Percentiles rank a stretch among this genome's conserved stretches.
Evolutionary conservation across 192 early-diverging fungal genomes (phyloP).

Genomic region (Mortierella antarctica): DNA sequence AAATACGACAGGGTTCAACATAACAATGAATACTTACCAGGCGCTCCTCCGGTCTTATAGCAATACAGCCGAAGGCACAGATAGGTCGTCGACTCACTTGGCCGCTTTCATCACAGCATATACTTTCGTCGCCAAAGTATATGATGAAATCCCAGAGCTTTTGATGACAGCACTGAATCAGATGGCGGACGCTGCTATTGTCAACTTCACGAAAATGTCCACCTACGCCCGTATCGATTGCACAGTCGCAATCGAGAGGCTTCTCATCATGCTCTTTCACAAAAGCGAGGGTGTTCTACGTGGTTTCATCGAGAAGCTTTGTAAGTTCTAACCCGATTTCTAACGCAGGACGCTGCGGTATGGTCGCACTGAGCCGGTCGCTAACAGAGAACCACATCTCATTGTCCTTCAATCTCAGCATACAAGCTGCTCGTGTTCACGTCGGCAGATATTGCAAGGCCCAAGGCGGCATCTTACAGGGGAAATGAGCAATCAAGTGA

Average conservation of each 20-base stretch:
- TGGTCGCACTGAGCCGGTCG: too few relatives aligned
- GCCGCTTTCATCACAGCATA: constrained; percentile 75
- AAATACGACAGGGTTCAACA: background rate
- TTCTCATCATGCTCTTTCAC: constrained; percentile 63
- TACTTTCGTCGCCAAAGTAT: constrained; percentile 60
- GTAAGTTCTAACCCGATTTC: constrained; percentile 35
- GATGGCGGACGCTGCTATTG: constrained; percentile 54
- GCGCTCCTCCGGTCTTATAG: constrained; percentile 6
- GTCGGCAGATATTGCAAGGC: constrained; percentile 52
- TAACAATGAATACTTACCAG: background rate
- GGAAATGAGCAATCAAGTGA: background rate
- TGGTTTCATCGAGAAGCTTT: constrained; percentile 56
- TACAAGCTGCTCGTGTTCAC: constrained; percentile 66
- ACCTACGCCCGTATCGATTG: constrained; percentile 56
- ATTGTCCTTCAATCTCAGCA: constrained; percentile 33
- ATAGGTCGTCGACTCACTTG: constrained; percentile 51
- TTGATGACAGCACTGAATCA: constrained; percentile 60
- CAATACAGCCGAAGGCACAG: constrained; percentile 60
- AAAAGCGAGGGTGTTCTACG: constrained; percentile 59
- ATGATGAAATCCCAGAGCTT: constrained; percentile 57
- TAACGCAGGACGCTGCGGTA: too few relatives aligned
- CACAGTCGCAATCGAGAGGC: constrained; percentile 59
- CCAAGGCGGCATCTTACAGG: background rate
- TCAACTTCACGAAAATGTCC: constrained; percentile 62
- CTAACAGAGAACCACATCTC: background rate